Conservation (phyloP, 306 rosid species). For the Citrullus colocynthis region DNA sequence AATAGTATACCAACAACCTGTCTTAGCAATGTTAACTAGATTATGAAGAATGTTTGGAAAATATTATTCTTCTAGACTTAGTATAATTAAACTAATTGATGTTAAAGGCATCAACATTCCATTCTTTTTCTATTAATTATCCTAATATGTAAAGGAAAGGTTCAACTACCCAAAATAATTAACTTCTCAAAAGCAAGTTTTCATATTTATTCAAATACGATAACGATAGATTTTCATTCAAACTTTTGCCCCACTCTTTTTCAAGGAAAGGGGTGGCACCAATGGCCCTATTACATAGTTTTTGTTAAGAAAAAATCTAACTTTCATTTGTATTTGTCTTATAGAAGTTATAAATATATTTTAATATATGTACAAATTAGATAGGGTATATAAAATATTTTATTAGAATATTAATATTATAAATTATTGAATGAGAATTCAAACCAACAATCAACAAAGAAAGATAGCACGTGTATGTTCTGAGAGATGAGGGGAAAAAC, state of each 20-base stretch:
- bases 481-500: too few relatives aligned
- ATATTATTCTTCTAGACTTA: too few relatives aligned
- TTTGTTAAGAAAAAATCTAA: not conserved
- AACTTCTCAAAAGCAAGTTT: not conserved
- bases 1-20: too few relatives aligned
- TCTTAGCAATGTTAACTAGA: too few relatives aligned
- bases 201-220: not conserved
- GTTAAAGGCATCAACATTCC: not conserved
- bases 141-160: not conserved
- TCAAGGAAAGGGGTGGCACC: constrained; percentile 19
- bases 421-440: too few relatives aligned
- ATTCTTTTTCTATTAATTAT: not conserved
- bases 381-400: too few relatives aligned
- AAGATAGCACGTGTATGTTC: too few relatives aligned
- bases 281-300: constrained; percentile 6
- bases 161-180: not conserved
- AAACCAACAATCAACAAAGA: too few relatives aligned
- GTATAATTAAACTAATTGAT: not conserved
- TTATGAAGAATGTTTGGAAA: too few relatives aligned
- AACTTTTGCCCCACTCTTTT: not conserved
- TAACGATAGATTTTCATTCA: constrained; percentile 18
- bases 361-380: not conserved
- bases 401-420: too few relatives aligned
- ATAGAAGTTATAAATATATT: not conserved
- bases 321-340: not conserved